Conservation (phyloP, 805 yeast genomes). For the Candida lessepsii region DNA sequence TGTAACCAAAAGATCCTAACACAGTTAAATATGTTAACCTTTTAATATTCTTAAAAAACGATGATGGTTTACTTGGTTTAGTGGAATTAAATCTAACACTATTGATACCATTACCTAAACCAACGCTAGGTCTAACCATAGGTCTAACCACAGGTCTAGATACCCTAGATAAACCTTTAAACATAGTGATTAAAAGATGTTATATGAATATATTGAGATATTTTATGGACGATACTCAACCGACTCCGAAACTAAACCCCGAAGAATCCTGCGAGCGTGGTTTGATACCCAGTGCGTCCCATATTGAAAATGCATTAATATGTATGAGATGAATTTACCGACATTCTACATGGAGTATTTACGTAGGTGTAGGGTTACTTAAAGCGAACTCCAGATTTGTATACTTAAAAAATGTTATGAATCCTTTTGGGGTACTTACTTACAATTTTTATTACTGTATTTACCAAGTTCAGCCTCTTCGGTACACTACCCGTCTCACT, state of each 20-base stretch:
- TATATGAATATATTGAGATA: background rate
- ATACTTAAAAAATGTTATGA: too few species aligned
- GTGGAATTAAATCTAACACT: conserved; percentile 15
- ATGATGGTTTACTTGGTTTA: conserved; percentile 18
- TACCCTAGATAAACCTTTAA: background rate
- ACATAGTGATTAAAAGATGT: background rate
- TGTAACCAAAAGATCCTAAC: conserved; percentile 51
- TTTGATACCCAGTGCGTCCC: background rate
- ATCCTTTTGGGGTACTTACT: too few species aligned
- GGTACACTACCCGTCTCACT: too few species aligned
- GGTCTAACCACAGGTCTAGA: background rate
- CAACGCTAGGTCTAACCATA: background rate
- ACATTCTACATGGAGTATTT: too few species aligned
- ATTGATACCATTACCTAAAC: background rate
- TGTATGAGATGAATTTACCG: too few species aligned
- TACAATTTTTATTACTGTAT: too few species aligned
- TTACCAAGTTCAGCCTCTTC: too few species aligned
- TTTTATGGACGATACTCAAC: conserved; percentile 11
- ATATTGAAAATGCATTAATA: too few species aligned
- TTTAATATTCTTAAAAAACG: conserved; percentile 42
- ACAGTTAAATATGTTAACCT: conserved; percentile 50
- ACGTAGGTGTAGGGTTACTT: too few species aligned
- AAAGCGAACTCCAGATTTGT: too few species aligned
- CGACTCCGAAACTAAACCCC: conserved; percentile 4
- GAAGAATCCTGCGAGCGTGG: background rate